A percentile compares a stretch with the other conserved stretches of the same genome.
Conservation (phyloP, 441 rosid species). For the Omphalea diandra region DNA sequence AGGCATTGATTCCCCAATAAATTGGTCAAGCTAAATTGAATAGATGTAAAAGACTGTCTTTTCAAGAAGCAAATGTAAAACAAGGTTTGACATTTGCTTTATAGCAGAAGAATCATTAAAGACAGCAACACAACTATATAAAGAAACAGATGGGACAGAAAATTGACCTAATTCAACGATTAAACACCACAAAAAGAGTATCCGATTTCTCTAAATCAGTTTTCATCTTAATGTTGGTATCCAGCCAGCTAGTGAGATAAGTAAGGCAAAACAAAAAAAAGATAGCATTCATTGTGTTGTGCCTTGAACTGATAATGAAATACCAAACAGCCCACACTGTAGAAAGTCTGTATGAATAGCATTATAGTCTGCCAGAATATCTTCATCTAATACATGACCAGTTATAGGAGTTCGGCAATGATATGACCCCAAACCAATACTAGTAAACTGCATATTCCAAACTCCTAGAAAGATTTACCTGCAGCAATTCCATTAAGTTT, state of each 20-base stretch:
- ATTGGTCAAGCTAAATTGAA: neutral
- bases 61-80: neutral
- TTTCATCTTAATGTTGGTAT: neutral
- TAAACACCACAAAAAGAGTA: neutral
- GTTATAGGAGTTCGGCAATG: neutral
- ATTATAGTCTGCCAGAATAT: neutral
- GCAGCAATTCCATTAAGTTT: constrained; percentile 65
- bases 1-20: neutral
- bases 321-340: neutral
- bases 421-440: neutral
- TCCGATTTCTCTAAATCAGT: neutral
- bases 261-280: no score
- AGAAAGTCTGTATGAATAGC: neutral
- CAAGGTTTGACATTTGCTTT: neutral
- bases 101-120: neutral
- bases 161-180: neutral
- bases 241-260: neutral
- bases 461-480: constrained; percentile 44
- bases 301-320: neutral
- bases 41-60: neutral
- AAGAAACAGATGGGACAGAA: neutral
- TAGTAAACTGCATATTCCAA: neutral
- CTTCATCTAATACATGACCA: neutral
- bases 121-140: no score
- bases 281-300: neutral